These are phyloP conservation scores for Backusella mclennaniae DNA, from an alignment of 192 early-diverging fungal species.

Conservation along the genomic window DNA sequence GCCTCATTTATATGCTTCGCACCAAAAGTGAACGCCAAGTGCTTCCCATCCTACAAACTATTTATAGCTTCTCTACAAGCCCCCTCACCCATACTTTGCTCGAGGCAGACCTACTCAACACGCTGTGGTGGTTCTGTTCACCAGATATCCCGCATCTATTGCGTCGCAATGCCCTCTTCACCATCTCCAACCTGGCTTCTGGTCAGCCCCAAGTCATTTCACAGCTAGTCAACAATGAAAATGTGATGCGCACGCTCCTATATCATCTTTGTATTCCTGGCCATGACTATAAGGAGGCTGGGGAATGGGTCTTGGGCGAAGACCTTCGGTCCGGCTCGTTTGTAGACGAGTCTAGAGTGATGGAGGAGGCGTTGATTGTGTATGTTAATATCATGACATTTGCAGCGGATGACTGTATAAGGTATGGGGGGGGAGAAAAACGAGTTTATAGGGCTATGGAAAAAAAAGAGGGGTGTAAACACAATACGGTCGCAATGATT, in stretches of 20 bases:
- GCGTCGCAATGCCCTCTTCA: constrained; percentile 27
- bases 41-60: constrained; percentile 15
- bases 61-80: constrained; percentile 19
- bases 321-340: not conserved
- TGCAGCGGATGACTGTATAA: constrained; percentile 6
- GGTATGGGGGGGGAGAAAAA: not conserved
- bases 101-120: not conserved
- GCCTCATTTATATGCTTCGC: not conserved
- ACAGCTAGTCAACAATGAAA: not conserved
- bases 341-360: constrained; percentile 14
- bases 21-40: not conserved
- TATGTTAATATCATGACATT: constrained; percentile 18
- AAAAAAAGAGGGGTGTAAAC: too few relatives aligned
- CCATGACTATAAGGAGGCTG: not conserved
- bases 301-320: not conserved
- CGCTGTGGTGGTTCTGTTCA: not conserved
- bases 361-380: constrained; percentile 11
- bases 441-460: too few relatives aligned
- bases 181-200: constrained; percentile 23
- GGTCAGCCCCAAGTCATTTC: not conserved
- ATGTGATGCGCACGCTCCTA: constrained; percentile 6
- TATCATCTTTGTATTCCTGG: not conserved
- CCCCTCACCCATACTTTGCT: constrained; percentile 5
- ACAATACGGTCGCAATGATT: not conserved
- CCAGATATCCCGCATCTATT: not conserved